Percentiles rank a stretch among this genome's conserved stretches.
phyloP scores from a whole-genome alignment of 495 filamentous ascomycete genomes.

The Aspergillus leporis region DNA sequence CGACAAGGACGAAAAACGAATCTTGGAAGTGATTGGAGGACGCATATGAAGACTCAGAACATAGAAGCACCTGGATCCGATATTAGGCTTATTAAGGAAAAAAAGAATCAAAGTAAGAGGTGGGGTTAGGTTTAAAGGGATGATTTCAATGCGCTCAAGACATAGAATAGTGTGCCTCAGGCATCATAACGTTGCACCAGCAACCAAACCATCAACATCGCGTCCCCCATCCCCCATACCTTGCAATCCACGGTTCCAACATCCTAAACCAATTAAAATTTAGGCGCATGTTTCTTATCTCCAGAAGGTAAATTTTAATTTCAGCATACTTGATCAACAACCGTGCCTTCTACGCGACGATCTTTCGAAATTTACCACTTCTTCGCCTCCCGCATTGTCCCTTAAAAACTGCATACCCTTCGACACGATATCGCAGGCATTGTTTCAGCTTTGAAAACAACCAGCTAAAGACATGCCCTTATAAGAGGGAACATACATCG shows the following conservation, averaged over 20 bases:
- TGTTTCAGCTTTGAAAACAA: not conserved
- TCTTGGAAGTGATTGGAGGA: not conserved
- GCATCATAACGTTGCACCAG: conserved; percentile 18
- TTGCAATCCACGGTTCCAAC: conserved; percentile 1
- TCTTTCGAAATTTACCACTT: conserved; percentile 4
- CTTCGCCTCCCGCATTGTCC: conserved; percentile 8
- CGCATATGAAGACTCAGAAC: not conserved
- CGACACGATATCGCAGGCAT: conserved; percentile 1
- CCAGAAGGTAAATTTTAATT: not conserved
- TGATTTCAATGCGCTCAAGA: not conserved
- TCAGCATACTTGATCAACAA: not conserved
- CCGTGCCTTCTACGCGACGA: not conserved
- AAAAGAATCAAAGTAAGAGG: no score
- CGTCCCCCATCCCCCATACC: conserved; percentile 23
- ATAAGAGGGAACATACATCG: not conserved
- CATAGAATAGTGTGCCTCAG: conserved; percentile 9
- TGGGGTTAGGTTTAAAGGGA: not conserved
- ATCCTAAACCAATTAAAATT: conserved; percentile 3
- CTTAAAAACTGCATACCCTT: conserved; percentile 11
- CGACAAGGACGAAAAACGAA: conserved; percentile 7
- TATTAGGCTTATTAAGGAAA: no score
- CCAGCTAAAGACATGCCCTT: conserved; percentile 2
- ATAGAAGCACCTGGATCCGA: not conserved
- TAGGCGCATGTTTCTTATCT: conserved; percentile 9
- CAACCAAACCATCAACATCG: conserved; percentile 27